Evolutionary conservation across 257 asterid genomes (phyloP).

Genomic region (Solanum chilense): DNA sequence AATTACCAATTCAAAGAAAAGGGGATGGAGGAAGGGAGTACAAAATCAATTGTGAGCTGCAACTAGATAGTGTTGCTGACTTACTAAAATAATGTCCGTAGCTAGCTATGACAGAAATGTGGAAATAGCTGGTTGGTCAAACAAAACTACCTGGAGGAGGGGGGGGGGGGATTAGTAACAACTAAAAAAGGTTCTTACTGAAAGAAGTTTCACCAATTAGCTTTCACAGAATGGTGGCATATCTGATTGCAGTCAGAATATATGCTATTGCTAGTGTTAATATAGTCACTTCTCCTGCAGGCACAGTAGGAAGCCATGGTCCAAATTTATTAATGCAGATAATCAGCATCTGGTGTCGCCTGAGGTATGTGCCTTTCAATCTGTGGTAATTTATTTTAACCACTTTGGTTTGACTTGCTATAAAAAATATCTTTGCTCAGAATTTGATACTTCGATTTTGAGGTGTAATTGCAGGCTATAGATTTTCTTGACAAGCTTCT

Average conservation of each 20-base stretch:
- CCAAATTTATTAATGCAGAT: conserved; percentile 26
- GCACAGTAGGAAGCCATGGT: conserved; percentile 37
- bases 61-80: not conserved
- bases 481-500: conserved; percentile 39
- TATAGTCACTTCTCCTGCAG: conserved; percentile 4
- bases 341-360: conserved; percentile 32
- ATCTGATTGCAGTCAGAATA: not conserved
- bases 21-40: not conserved
- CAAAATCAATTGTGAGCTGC: not conserved
- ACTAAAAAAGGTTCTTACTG: not conserved
- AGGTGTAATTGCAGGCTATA: conserved; percentile 16
- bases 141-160: not conserved
- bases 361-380: conserved; percentile 13
- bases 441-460: not conserved
- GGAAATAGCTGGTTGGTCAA: not conserved
- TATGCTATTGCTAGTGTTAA: not conserved
- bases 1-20: not conserved
- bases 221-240: not conserved
- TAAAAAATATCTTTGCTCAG: not conserved
- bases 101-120: not conserved
- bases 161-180: not conserved
- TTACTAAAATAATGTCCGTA: not conserved
- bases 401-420: not conserved
- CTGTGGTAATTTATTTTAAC: not conserved
- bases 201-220: not conserved